These are phyloP conservation scores for Nidularia sp. DNA, from an alignment of 768 basidiomycete species.

Conservation along the genomic window DNA sequence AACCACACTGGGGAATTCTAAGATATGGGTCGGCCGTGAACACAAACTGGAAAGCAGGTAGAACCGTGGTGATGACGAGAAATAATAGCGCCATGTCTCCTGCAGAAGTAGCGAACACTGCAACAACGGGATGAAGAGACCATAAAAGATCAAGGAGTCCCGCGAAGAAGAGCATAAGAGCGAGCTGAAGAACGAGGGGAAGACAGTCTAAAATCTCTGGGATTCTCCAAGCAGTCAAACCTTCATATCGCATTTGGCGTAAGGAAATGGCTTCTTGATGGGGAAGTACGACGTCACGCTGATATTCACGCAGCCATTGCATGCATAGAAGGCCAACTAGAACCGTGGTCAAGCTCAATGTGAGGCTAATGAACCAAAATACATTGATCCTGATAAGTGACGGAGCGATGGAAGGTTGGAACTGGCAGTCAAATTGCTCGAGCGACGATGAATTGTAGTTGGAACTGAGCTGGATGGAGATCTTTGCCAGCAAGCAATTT, in stretches of 20 bases:
- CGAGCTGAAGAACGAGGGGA: constrained; percentile 16
- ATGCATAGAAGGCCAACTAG: constrained; percentile 20
- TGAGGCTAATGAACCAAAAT: constrained; percentile 20
- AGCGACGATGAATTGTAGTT: constrained; percentile 5
- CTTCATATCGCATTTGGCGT: constrained; percentile 21
- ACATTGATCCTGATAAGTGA: constrained; percentile 17
- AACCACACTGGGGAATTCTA: not conserved
- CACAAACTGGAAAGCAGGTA: not conserved
- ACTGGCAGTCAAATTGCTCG: not conserved
- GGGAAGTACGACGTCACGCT: constrained; percentile 16
- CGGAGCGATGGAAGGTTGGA: not conserved
- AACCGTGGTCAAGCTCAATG: constrained; percentile 16
- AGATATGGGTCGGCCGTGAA: not conserved
- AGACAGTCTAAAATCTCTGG: constrained; percentile 18
- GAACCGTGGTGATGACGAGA: not conserved
- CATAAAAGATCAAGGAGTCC: constrained; percentile 20
- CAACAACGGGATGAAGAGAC: constrained; percentile 3
- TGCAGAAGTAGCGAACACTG: not conserved
- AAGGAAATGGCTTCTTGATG: constrained; percentile 20
- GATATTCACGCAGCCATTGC: constrained; percentile 22
- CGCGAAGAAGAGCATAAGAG: constrained; percentile 19
- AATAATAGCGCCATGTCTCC: not conserved
- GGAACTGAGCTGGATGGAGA: constrained; percentile 2
- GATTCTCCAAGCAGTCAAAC: constrained; percentile 17
- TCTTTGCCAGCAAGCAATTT: constrained; percentile 10